Evolutionary conservation across 1,139 yeast species (phyloP), one percentile per base, ranked within the genome.

Genomic region (Kluyveromyces sp.): DNA sequence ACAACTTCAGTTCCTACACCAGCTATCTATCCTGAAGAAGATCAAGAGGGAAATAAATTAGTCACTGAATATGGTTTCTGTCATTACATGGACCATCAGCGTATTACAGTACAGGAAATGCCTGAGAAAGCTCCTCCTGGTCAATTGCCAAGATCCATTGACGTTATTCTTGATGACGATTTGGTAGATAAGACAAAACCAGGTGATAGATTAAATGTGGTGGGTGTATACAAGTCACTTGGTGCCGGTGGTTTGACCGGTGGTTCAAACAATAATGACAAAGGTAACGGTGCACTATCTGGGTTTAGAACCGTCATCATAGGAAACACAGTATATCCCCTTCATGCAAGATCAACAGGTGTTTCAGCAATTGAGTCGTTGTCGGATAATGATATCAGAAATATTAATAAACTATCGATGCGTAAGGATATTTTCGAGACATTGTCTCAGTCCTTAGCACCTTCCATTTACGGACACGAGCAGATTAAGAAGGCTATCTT

Each of bases 81-180:
- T 25, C 88, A 95, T 25, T 92, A 88, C 64, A 77, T 92, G 57
- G 98, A 92, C 67, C 97, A 92, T 63, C 99, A 92, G 68, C 85
- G 89, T 40, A 77, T 92, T 34, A 81, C 96, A 0, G 84, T 92
- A 35, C 99, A 92, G 67, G 99, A 92, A 70, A 87, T 94, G 92
- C 99, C 98, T 1, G 99, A 92, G 69, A 77, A 84, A 55, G 97
- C 98, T 0, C 98, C 98, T 21, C 95, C 97, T 1, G 98, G 99
- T 50, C 98, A 92, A 67, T 73, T 92, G 53, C 98, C 99, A 37
- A 75, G 98, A 56, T 83, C 96, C 2, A 78, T 92, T 37, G 98
- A 92, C 62, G 85, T 92, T 35, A 78, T 92, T 26, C 71, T 94
- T 61, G 97, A 92, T 64, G 97, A 90, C 60, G 98, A 92, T 64